Evolutionary conservation across 2,329 filamentous ascomycete genomes (phyloP).

Genomic region (Byssochlamys sp.): DNA sequence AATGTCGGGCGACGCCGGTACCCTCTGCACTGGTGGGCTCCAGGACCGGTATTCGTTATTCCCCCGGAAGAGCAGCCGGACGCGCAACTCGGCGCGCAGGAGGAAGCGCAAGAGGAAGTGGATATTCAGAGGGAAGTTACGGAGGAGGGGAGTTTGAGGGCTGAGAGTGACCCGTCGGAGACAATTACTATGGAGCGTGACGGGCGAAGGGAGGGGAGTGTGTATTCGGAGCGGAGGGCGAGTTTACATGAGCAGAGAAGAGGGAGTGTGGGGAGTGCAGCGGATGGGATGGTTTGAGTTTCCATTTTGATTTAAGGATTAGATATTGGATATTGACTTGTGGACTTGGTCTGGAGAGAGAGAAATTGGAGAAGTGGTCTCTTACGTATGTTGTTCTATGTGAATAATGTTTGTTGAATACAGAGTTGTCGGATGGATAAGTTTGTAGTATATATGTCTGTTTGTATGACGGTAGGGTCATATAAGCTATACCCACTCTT

Average conservation of each 20-base stretch:
- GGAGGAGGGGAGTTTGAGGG: background rate
- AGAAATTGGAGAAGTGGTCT: too few relatives aligned
- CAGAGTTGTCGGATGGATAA: too few relatives aligned
- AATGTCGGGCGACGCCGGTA: slow-evolving; percentile 23
- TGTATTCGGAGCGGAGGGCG: background rate
- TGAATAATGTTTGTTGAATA: too few relatives aligned
- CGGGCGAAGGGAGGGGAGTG: background rate
- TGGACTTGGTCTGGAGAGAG: too few relatives aligned
- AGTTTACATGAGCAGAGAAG: background rate
- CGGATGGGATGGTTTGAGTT: background rate
- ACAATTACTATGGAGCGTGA: background rate
- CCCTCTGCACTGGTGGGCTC: slow-evolving; percentile 23
- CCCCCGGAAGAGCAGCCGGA: slow-evolving; percentile 1
- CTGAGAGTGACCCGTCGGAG: background rate
- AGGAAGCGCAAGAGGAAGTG: background rate
- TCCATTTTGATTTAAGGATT: too few relatives aligned
- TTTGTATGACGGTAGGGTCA: background rate
- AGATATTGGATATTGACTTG: too few relatives aligned
- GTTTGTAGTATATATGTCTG: too few relatives aligned
- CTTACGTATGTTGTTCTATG: too few relatives aligned
- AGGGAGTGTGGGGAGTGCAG: background rate
- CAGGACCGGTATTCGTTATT: slow-evolving; percentile 6
- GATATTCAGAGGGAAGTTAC: background rate
- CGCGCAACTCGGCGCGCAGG: background rate
- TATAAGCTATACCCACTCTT: background rate